These are phyloP conservation scores for Colletotrichum musae DNA, from an alignment of 2,329 filamentous ascomycete genomes.

Conservation along the genomic window DNA sequence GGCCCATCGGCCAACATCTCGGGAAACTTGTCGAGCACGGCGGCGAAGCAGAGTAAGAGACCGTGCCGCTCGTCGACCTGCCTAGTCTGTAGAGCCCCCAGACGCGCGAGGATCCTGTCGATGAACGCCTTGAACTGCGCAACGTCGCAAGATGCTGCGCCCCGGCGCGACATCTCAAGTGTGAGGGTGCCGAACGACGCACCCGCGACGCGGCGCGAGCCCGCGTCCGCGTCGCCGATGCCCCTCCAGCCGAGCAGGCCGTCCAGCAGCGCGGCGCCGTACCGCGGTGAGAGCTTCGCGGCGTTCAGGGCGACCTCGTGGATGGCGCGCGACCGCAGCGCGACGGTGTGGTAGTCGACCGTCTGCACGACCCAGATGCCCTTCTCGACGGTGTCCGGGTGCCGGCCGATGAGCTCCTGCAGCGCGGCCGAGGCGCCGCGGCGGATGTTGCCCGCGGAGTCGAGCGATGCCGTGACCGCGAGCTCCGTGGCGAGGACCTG, in stretches of 20 bases:
- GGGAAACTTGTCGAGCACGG: constrained; percentile 66
- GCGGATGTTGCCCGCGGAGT: constrained; percentile 93
- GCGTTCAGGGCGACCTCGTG: constrained; percentile 80
- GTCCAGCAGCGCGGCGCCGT: constrained; percentile 78
- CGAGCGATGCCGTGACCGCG: constrained; percentile 85
- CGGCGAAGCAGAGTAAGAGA: constrained; percentile 72
- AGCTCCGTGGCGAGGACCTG: constrained; percentile 87
- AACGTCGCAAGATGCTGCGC: constrained; percentile 40
- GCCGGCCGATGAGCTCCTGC: constrained; percentile 93
- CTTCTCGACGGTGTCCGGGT: constrained; percentile 85
- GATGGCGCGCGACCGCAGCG: constrained; percentile 86
- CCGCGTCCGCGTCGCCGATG: constrained; percentile 82
- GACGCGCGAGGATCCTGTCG: constrained; percentile 57
- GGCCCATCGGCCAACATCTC: constrained; percentile 44
- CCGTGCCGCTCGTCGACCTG: constrained; percentile 81
- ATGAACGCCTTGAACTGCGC: constrained; percentile 53
- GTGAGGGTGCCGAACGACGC: constrained; percentile 75
- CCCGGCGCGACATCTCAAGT: constrained; percentile 53
- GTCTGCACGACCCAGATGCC: constrained; percentile 90
- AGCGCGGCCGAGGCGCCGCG: constrained; percentile 93
- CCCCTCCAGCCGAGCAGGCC: constrained; percentile 89
- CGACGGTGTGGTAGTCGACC: constrained; percentile 94
- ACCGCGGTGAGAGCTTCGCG: constrained; percentile 76
- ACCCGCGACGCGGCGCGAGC: constrained; percentile 81
- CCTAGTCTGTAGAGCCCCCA: constrained; percentile 64